Evolutionary conservation across 495 filamentous ascomycete genomes (phyloP).

Genomic region (Bombardia bombarda): DNA sequence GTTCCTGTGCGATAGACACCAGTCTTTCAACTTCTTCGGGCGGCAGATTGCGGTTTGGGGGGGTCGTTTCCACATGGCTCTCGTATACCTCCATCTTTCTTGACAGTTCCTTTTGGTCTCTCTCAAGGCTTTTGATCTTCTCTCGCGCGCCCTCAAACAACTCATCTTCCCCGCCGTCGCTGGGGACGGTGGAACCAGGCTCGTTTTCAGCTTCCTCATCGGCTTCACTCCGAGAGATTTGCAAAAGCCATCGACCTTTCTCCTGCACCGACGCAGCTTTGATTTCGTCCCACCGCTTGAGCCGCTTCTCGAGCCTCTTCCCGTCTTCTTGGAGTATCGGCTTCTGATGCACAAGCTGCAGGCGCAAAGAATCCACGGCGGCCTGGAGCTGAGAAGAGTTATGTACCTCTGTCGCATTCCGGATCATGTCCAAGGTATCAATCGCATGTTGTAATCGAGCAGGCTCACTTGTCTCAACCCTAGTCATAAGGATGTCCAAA

Average conservation of each 20-base stretch:
- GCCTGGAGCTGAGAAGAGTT: no score
- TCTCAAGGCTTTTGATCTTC: neutral
- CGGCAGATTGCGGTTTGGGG: no score
- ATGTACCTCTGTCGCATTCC: no score
- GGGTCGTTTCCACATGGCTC: neutral
- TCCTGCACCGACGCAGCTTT: neutral
- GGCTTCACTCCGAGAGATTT: neutral
- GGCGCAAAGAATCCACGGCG: neutral
- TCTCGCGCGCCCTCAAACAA: neutral
- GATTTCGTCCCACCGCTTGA: neutral
- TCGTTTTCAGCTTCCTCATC: neutral
- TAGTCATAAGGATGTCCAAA: no score
- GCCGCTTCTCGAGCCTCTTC: conserved; percentile 1
- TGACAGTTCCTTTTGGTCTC: neutral
- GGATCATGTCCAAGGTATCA: no score
- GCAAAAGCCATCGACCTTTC: neutral
- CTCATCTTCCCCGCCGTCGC: neutral
- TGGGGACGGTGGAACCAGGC: neutral
- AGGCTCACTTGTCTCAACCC: no score
- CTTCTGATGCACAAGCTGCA: neutral
- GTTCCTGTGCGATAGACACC: no score
- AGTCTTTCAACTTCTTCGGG: no score
- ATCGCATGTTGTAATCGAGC: no score
- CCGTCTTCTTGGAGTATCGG: neutral
- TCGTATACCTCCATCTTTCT: neutral